Conservation (phyloP, 108 stramenopile species). For the Nitzschia sp. region DNA sequence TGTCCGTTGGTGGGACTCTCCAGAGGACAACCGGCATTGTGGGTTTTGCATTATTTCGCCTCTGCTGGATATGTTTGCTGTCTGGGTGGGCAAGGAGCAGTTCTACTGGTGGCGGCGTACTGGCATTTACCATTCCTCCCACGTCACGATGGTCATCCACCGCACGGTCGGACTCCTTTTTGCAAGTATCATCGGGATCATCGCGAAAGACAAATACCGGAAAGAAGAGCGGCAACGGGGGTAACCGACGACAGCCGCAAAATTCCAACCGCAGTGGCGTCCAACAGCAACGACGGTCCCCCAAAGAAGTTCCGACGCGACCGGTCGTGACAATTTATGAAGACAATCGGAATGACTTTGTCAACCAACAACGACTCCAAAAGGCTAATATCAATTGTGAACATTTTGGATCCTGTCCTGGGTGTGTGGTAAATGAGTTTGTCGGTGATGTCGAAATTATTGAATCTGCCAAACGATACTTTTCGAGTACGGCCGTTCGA, state of each 20-base stretch:
- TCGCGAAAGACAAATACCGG: neutral
- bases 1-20: no score
- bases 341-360: constrained; percentile 25
- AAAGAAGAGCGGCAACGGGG: neutral
- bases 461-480: constrained; percentile 74
- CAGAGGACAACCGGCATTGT: no score
- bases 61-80: no score
- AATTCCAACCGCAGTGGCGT: neutral
- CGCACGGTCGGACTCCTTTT: no score
- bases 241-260: no score
- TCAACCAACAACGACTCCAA: constrained; percentile 30
- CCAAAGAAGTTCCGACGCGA: constrained; percentile 17
- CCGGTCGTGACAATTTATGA: constrained; percentile 41
- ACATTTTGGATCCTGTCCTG: constrained; percentile 83
- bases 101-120: no score
- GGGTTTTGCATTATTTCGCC: no score
- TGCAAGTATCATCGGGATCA: neutral
- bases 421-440: constrained; percentile 55
- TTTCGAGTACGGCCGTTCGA: constrained; percentile 68
- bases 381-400: constrained; percentile 42
- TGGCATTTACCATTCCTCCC: no score
- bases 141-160: no score
- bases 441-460: constrained; percentile 58
- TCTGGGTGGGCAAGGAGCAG: no score
- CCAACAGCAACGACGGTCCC: neutral